Evolutionary conservation across 2,329 filamentous ascomycete genomes (phyloP).

Genomic region (Botrytis hyacinthi): DNA sequence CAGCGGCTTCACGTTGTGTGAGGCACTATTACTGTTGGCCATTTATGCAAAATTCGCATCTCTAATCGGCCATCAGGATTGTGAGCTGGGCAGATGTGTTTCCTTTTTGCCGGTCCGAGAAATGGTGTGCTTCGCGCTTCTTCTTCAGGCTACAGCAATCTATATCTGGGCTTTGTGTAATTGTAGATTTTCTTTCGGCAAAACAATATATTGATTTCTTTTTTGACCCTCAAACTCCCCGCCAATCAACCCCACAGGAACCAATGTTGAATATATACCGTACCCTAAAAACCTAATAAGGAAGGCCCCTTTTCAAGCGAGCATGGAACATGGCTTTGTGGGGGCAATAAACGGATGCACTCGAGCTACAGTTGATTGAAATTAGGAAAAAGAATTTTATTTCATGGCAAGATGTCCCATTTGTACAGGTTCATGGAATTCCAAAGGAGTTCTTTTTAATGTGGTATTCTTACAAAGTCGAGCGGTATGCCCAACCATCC

Average conservation of each 20-base stretch:
- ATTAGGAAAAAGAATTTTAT: not conserved
- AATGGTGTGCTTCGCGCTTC: not conserved
- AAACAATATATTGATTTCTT: constrained; percentile 7
- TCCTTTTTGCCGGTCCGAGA: constrained; percentile 5
- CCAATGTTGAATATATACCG: constrained; percentile 8
- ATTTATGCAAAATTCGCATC: not conserved
- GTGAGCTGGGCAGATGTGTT: not conserved
- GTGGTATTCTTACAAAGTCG: constrained; percentile 37
- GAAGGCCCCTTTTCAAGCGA: constrained; percentile 21
- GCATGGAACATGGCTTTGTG: not conserved
- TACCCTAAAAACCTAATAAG: not conserved
- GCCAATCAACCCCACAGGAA: constrained; percentile 12
- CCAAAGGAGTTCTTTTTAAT: constrained; percentile 22
- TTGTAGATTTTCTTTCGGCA: constrained; percentile 1
- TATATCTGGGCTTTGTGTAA: not conserved
- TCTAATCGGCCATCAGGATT: not conserved
- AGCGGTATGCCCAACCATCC: constrained; percentile 28
- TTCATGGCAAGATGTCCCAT: not conserved
- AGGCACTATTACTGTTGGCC: constrained; percentile 4
- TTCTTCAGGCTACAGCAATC: not conserved
- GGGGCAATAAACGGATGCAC: constrained; percentile 2
- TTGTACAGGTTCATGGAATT: not conserved
- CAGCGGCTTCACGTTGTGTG: constrained; percentile 11
- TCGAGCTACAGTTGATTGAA: not conserved
- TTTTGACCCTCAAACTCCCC: constrained; percentile 2